Evolutionary conservation across 257 asterid genomes (phyloP).

Genomic region (Verbascum thapsus): DNA sequence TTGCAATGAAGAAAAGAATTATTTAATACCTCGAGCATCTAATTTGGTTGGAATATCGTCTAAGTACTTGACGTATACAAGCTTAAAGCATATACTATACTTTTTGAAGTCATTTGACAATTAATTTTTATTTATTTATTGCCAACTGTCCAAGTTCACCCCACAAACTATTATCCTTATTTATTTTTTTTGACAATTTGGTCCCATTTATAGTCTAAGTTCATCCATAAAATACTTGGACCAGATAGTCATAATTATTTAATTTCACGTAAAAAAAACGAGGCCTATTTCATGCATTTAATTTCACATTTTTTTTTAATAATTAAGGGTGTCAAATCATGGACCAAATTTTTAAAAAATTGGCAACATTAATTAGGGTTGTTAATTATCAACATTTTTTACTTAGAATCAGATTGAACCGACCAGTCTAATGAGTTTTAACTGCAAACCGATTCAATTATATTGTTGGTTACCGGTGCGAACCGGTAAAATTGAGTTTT

Average conservation of each 20-base stretch:
- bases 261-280: too few species aligned
- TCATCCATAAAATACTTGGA: conserved; percentile 23
- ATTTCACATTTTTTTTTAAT: background rate
- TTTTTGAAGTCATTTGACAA: conserved; percentile 16
- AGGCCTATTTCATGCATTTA: background rate
- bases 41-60: conserved; percentile 7
- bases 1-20: background rate
- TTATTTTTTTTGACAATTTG: background rate
- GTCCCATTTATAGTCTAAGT: conserved; percentile 33
- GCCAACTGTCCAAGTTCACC: background rate
- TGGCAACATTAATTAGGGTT: too few species aligned
- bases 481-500: too few species aligned
- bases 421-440: too few species aligned
- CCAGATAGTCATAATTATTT: background rate
- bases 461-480: too few species aligned
- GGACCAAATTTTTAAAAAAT: background rate
- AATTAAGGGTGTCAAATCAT: background rate
- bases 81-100: background rate
- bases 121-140: conserved; percentile 2
- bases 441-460: too few species aligned
- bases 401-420: too few species aligned
- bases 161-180: background rate
- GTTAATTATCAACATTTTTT: too few species aligned
- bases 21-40: background rate
- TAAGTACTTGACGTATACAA: conserved; percentile 4